Percentiles rank a stretch among this genome's conserved stretches.
Conservation (phyloP, 345 rosid species). For the Nephelium lappaceum region DNA sequence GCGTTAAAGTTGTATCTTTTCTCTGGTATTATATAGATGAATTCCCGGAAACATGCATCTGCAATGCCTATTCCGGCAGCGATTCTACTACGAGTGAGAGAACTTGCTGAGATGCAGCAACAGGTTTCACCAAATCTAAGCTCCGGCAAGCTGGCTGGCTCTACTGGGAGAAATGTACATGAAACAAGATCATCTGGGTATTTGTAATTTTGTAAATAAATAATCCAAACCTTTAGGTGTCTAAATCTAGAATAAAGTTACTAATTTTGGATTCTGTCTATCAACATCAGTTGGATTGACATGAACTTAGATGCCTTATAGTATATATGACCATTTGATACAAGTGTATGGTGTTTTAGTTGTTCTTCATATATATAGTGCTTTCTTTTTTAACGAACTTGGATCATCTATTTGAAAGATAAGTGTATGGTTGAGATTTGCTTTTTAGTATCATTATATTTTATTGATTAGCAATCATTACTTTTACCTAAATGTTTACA, state of each 20-base stretch:
- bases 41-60: constrained; percentile 68
- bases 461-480: too few relatives aligned
- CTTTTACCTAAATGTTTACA: too few relatives aligned
- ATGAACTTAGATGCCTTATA: background rate
- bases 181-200: constrained; percentile 51
- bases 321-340: background rate
- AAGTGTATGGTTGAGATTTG: too few relatives aligned
- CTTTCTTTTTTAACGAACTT: background rate
- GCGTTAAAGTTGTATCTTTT: background rate
- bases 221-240: constrained; percentile 23
- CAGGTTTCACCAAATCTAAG: constrained; percentile 46
- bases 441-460: too few relatives aligned
- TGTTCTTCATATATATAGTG: background rate
- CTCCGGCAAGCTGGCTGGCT: constrained; percentile 43
- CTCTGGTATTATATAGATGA: constrained; percentile 45
- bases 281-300: constrained; percentile 6
- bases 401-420: background rate
- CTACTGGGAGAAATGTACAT: constrained; percentile 42
- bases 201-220: constrained; percentile 52
- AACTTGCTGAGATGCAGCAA: constrained; percentile 81
- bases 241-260: constrained; percentile 24
- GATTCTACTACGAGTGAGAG: constrained; percentile 75
- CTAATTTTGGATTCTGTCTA: background rate
- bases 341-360: background rate
- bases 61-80: constrained; percentile 70